A percentile compares a stretch with the other conserved stretches of the same genome.
phyloP scores from a whole-genome alignment of 1,284 basidiomycete genomes.

The Laetiporus sulphureus region DNA sequence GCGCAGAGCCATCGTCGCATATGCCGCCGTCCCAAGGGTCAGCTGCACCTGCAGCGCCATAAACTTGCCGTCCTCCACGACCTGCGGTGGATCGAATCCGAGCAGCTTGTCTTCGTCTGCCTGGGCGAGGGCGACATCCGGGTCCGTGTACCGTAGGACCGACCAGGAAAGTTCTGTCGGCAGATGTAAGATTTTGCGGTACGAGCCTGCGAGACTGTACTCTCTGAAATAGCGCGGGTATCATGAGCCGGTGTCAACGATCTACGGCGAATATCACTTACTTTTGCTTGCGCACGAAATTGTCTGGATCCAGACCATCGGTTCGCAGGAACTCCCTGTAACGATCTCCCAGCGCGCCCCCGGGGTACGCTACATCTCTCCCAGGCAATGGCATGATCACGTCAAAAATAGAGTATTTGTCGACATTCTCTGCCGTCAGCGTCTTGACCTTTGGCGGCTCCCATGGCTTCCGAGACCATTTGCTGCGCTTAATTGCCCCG shows the following conservation, averaged over 20 bases:
- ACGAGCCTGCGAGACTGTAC: constrained; percentile 88
- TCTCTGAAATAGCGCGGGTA: constrained; percentile 47
- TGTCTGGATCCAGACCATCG: constrained; percentile 86
- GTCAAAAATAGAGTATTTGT: constrained; percentile 84
- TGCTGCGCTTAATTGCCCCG: constrained; percentile 20
- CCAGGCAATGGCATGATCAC: constrained; percentile 95
- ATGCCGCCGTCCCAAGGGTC: constrained; percentile 80
- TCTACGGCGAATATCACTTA: constrained; percentile 32
- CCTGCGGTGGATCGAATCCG: constrained; percentile 64
- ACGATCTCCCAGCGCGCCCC: constrained; percentile 73
- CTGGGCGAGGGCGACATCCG: constrained; percentile 85
- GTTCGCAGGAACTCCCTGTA: constrained; percentile 76
- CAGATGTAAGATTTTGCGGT: constrained; percentile 84
- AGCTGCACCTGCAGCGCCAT: constrained; percentile 79
- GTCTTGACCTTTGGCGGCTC: constrained; percentile 67
- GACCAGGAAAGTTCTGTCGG: constrained; percentile 80
- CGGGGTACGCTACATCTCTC: constrained; percentile 86
- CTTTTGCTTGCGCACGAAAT: constrained; percentile 87
- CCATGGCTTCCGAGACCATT: constrained; percentile 44
- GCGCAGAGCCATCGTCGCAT: constrained; percentile 93
- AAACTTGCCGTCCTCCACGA: constrained; percentile 71
- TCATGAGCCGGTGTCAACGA: no score
- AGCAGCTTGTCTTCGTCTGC: constrained; percentile 92
- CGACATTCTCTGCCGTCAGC: constrained; percentile 69
- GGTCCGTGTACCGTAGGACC: constrained; percentile 86